Conservation (phyloP, 2,329 filamentous ascomycete genomes). For the Botrytis squamosa region DNA sequence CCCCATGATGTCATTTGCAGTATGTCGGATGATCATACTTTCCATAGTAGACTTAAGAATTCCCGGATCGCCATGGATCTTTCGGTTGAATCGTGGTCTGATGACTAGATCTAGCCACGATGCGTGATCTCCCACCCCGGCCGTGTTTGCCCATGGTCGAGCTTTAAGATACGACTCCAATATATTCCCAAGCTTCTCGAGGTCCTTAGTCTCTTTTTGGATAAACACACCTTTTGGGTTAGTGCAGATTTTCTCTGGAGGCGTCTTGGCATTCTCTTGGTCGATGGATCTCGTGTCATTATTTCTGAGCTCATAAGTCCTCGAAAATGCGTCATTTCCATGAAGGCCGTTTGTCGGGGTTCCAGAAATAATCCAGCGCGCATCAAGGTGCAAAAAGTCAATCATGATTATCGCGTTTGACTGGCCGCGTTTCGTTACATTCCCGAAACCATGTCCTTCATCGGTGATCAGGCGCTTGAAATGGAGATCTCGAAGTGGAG, state of each 20-base stretch:
- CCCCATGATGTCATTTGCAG: constrained; percentile 64
- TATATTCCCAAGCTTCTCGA: constrained; percentile 65
- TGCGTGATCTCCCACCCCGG: constrained; percentile 51
- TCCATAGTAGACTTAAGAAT: constrained; percentile 71
- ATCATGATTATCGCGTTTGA: constrained; percentile 56
- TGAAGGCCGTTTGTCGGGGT: constrained; percentile 84
- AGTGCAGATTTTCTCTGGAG: not conserved
- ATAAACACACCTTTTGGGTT: not conserved
- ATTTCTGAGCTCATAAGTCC: constrained; percentile 7
- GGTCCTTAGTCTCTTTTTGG: constrained; percentile 58
- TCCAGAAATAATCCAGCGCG: constrained; percentile 86
- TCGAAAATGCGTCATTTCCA: constrained; percentile 56
- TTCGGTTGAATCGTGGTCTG: constrained; percentile 51
- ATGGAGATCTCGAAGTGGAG: constrained; percentile 67
- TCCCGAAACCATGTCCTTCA: constrained; percentile 83
- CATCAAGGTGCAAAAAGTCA: constrained; percentile 59
- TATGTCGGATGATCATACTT: constrained; percentile 78
- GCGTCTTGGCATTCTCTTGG: not conserved
- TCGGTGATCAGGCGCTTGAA: constrained; percentile 91
- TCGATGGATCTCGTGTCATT: too few species aligned
- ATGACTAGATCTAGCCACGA: constrained; percentile 75
- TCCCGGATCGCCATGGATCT: constrained; percentile 55
- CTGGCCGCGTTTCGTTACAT: constrained; percentile 53
- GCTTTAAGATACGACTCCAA: constrained; percentile 71
- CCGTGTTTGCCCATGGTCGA: constrained; percentile 72